These are phyloP conservation scores for Pestalotiopsis sp. DNA, from an alignment of 2,329 filamentous ascomycete genomes.

Conservation along the genomic window DNA sequence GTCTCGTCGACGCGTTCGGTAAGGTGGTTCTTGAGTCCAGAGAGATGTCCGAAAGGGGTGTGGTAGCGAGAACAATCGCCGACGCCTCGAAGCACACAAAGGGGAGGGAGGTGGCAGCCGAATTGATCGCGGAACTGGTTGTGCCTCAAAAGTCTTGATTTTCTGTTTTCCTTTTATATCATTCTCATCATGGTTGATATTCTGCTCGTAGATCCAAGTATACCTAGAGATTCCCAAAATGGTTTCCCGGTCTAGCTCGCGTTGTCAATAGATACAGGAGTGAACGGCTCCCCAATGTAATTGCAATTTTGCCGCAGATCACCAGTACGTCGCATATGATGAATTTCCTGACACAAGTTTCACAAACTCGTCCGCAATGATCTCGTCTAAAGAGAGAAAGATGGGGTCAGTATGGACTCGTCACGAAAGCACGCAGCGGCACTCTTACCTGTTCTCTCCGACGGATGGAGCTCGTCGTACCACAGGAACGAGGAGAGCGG, in stretches of 20 bases:
- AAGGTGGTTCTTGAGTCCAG: not conserved
- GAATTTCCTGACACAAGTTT: slow-evolving; percentile 42
- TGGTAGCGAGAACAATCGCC: not conserved
- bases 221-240: no score
- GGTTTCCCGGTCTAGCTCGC: no score
- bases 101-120: slow-evolving; percentile 10
- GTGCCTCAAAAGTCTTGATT: not conserved
- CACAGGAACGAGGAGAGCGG: slow-evolving; percentile 67
- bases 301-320: not conserved
- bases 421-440: not conserved
- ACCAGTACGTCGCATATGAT: slow-evolving; percentile 38
- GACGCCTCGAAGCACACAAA: not conserved
- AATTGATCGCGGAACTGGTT: slow-evolving; percentile 10
- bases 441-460: slow-evolving; percentile 59
- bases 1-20: slow-evolving; percentile 26
- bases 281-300: not conserved
- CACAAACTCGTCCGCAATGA: slow-evolving; percentile 44
- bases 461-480: slow-evolving; percentile 76
- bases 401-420: slow-evolving; percentile 2
- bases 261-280: not conserved
- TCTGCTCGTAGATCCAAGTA: not conserved
- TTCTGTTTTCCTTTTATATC: not conserved
- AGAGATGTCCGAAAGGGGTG: not conserved
- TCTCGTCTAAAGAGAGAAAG: slow-evolving; percentile 29
- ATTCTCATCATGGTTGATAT: not conserved